phyloP scores from a whole-genome alignment of 345 rosid genomes.

The Sapria himalayana region DNA sequence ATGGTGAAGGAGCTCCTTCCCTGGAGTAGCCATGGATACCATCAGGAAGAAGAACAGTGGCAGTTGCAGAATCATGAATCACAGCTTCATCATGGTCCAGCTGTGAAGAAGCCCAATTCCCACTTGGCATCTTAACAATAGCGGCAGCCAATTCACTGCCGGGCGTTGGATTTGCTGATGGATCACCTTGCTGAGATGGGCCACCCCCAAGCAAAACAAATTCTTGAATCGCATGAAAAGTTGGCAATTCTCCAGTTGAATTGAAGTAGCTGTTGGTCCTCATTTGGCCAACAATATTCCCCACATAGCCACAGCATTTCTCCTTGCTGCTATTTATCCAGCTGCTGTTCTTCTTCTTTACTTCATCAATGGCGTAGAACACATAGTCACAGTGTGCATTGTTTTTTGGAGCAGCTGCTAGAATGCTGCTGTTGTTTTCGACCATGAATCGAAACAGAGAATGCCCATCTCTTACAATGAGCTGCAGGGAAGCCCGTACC shows the following conservation, averaged over 20 bases:
- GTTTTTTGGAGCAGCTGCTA: constrained; percentile 47
- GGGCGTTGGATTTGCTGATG: constrained; percentile 11
- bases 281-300: constrained; percentile 40
- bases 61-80: constrained; percentile 7
- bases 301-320: constrained; percentile 30
- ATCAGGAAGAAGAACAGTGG: constrained; percentile 48
- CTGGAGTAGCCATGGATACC: constrained; percentile 54
- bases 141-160: constrained; percentile 52
- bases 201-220: constrained; percentile 38
- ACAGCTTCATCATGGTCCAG: constrained; percentile 9
- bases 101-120: too few relatives aligned
- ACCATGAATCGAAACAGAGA: constrained; percentile 49
- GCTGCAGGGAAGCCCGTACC: constrained; percentile 39
- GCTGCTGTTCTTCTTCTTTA: constrained; percentile 37
- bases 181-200: constrained; percentile 16
- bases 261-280: constrained; percentile 22
- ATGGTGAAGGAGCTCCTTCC: constrained; percentile 37
- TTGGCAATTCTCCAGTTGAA: too few relatives aligned
- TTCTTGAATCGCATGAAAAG: constrained; percentile 27
- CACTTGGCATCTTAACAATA: constrained; percentile 17
- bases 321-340: constrained; percentile 44
- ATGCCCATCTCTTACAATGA: constrained; percentile 38
- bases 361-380: constrained; percentile 45
- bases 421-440: constrained; percentile 28
- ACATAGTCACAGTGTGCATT: constrained; percentile 21